Evolutionary conservation across 1,284 basidiomycete species (phyloP).

Genomic region (Meripilus lineatus): DNA sequence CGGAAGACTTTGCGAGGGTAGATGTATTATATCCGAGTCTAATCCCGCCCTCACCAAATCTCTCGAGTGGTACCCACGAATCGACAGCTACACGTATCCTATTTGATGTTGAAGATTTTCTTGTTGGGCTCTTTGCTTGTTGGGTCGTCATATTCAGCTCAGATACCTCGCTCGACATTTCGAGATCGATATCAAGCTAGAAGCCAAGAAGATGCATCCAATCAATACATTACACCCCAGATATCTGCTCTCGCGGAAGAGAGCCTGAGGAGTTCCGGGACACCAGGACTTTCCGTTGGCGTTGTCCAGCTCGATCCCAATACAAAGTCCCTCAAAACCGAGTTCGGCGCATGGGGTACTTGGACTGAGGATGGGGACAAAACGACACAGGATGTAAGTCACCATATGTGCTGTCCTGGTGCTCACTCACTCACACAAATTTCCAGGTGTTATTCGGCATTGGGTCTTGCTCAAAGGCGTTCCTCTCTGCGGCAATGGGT

Average conservation of each 20-base stretch:
- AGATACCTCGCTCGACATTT: too few species aligned
- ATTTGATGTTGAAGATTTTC: too few species aligned
- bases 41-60: too few species aligned
- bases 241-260: not conserved
- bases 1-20: too few species aligned
- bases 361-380: slow-evolving; percentile 5
- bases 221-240: not conserved
- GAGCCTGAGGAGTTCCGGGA: not conserved
- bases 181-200: too few species aligned
- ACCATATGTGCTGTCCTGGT: not conserved
- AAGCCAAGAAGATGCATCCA: too few species aligned
- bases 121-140: too few species aligned
- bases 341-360: slow-evolving; percentile 3
- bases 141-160: too few species aligned
- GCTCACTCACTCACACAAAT: not conserved
- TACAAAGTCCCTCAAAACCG: not conserved
- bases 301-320: not conserved
- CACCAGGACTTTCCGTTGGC: slow-evolving; percentile 1
- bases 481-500: slow-evolving; percentile 31
- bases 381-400: slow-evolving; percentile 5
- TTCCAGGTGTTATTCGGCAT: slow-evolving; percentile 31
- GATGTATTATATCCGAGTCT: too few species aligned
- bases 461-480: slow-evolving; percentile 32
- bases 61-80: too few species aligned
- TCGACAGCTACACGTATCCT: too few species aligned